These are phyloP conservation scores for Laguncularia racemosa DNA, from an alignment of 345 rosid species.

Conservation along the genomic window DNA sequence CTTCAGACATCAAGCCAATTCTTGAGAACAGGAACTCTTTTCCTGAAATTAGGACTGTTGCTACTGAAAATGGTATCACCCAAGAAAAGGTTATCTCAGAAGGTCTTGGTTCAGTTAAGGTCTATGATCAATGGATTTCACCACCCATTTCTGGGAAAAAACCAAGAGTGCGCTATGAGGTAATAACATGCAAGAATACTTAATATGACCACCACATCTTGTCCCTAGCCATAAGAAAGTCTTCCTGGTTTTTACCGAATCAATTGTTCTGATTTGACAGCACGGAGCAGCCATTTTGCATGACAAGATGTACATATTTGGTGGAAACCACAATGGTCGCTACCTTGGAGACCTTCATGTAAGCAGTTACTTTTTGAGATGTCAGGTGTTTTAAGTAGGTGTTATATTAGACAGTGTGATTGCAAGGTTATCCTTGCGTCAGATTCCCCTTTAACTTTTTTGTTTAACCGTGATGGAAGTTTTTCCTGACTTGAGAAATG, in stretches of 20 bases:
- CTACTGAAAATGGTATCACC: slow-evolving; percentile 61
- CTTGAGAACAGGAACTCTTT: slow-evolving; percentile 54
- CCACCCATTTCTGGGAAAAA: slow-evolving; percentile 71
- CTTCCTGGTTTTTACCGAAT: slow-evolving; percentile 1
- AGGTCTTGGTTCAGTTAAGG: slow-evolving; percentile 64
- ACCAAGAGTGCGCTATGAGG: slow-evolving; percentile 97
- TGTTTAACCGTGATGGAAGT: slow-evolving; percentile 2
- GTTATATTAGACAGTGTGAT: not conserved
- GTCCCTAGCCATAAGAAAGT: slow-evolving; percentile 1
- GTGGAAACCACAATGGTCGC: slow-evolving; percentile 99
- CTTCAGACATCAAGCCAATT: slow-evolving; percentile 42
- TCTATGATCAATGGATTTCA: slow-evolving; percentile 86
- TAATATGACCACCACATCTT: slow-evolving; percentile 1
- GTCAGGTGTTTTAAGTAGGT: not conserved
- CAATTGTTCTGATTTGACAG: slow-evolving; percentile 32
- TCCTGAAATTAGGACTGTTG: slow-evolving; percentile 57
- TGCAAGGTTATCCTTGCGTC: not conserved
- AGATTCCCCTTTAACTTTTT: not conserved
- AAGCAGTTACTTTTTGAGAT: slow-evolving; percentile 24
- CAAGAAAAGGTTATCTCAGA: slow-evolving; percentile 93
- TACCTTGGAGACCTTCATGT: slow-evolving; percentile 94
- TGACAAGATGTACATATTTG: slow-evolving; percentile 90
- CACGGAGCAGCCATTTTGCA: slow-evolving; percentile 88
- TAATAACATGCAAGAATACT: slow-evolving; percentile 21
- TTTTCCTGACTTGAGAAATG: slow-evolving; percentile 15